phyloP scores from a whole-genome alignment of 2,329 filamentous ascomycete genomes.

The Tolypocladium ovalisporum region DNA sequence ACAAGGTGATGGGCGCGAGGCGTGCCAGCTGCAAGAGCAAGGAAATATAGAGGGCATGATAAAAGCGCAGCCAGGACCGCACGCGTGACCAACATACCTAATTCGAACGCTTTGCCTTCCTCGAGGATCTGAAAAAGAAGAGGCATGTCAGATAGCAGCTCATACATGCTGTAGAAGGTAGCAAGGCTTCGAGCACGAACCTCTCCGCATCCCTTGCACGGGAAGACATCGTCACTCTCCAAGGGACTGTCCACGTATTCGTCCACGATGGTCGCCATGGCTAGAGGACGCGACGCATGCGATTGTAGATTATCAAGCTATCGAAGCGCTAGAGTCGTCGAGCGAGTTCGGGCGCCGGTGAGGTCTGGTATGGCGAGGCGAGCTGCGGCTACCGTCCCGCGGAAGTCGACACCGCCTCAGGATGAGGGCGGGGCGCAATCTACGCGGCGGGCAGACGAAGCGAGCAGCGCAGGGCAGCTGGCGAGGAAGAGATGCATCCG shows the following conservation, averaged over 20 bases:
- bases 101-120: constrained; percentile 95
- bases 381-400: neutral
- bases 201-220: constrained; percentile 89
- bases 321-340: neutral
- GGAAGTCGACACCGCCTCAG: neutral
- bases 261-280: constrained; percentile 41
- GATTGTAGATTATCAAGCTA: neutral
- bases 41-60: neutral
- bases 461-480: neutral
- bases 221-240: constrained; percentile 75
- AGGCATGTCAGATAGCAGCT: constrained; percentile 1
- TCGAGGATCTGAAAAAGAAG: constrained; percentile 64
- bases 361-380: neutral
- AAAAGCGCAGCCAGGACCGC: neutral
- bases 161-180: neutral
- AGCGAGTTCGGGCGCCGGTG: neutral
- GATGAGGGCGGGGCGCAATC: neutral
- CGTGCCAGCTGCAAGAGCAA: neutral
- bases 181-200: constrained; percentile 35
- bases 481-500: neutral
- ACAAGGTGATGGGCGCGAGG: neutral
- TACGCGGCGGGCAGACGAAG: neutral
- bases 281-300: constrained; percentile 6
- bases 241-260: constrained; percentile 54
- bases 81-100: constrained; percentile 53